These are phyloP conservation scores for Pythium inflatum DNA, from an alignment of 352 stramenopile genomes.

Conservation along the genomic window DNA sequence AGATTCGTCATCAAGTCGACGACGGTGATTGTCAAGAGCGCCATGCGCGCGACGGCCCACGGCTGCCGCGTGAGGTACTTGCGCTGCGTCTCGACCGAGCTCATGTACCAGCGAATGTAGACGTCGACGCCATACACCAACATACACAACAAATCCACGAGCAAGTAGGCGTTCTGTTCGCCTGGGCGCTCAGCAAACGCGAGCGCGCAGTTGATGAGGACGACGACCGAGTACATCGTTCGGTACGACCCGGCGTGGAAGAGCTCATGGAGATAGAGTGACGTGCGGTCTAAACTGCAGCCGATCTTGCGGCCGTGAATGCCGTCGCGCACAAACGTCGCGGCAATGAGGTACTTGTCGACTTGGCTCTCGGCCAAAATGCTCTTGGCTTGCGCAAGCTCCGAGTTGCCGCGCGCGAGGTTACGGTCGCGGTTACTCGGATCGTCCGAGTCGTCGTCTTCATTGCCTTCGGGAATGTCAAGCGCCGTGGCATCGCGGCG, in stretches of 20 bases:
- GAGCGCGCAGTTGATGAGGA: slow-evolving; percentile 60
- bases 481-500: slow-evolving; percentile 30
- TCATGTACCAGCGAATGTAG: slow-evolving; percentile 83
- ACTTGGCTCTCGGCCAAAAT: slow-evolving; percentile 38
- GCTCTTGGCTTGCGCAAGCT: slow-evolving; percentile 36
- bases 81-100: slow-evolving; percentile 75
- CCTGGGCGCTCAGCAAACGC: slow-evolving; percentile 70
- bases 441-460: background rate
- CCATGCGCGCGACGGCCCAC: slow-evolving; percentile 71
- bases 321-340: slow-evolving; percentile 79
- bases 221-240: slow-evolving; percentile 72
- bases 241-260: slow-evolving; percentile 80
- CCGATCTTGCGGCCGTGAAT: slow-evolving; percentile 86
- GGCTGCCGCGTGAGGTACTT: slow-evolving; percentile 77
- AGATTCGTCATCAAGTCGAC: slow-evolving; percentile 56
- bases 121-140: slow-evolving; percentile 67
- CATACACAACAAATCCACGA: slow-evolving; percentile 70
- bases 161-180: slow-evolving; percentile 56
- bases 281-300: slow-evolving; percentile 71
- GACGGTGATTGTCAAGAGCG: slow-evolving; percentile 59
- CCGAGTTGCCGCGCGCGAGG: slow-evolving; percentile 22
- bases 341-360: slow-evolving; percentile 77
- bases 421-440: background rate
- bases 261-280: slow-evolving; percentile 67
- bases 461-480: slow-evolving; percentile 17